Base-by-base conservation (phyloP, 2,329 filamentous ascomycete species). In the Aureobasidium subglaciale region DNA sequence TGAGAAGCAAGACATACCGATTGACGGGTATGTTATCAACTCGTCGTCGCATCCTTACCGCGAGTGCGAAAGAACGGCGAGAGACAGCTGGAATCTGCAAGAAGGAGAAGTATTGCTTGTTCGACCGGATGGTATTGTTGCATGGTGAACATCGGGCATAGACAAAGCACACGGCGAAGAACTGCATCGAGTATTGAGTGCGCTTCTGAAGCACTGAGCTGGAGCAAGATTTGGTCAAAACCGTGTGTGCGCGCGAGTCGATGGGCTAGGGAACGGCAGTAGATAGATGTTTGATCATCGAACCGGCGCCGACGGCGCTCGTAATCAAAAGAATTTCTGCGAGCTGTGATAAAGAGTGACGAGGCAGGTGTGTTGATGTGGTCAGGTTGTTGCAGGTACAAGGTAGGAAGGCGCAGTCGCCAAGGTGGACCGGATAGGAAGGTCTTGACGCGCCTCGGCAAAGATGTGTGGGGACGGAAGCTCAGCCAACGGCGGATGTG, bases 391-490 rank as follows among this genome's bases (percentile, higher is more conserved):
- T 5, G 16, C 5, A 45, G n/a, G 10, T 30, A 5, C 10, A 18
- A 22, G 24, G 43, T 10, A 24, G 24, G 43, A 7, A 24, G 42
- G 43, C 29, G 43, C 29, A 46, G 43, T 46, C 18, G 13, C 4
- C 13, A 18, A 13, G 16, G 38, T 16, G 10, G 18, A 8, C 9
- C 29, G 16, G 43, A 48, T 25, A 48, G 43, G 43, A 48, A 48
- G 43, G 43, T 48, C 43, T 48, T 48, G 43, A 35, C 43, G 43
- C n/a, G 29, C 42, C 16, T 22, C 27, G 42, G 24, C 42, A 22
- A 46, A 13, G 22, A 9, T 34, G 40, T 45, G 43, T 22, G n/a
- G 13, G 30, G 30, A 13, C 16, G 30, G 20, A 35, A 20, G 29
- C 15, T 48, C 13, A 13, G 15, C 7, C 18, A 16, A 25, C 43